Evolutionary conservation across 257 asterid species (phyloP).

Genomic region (Perilla frutescens): DNA sequence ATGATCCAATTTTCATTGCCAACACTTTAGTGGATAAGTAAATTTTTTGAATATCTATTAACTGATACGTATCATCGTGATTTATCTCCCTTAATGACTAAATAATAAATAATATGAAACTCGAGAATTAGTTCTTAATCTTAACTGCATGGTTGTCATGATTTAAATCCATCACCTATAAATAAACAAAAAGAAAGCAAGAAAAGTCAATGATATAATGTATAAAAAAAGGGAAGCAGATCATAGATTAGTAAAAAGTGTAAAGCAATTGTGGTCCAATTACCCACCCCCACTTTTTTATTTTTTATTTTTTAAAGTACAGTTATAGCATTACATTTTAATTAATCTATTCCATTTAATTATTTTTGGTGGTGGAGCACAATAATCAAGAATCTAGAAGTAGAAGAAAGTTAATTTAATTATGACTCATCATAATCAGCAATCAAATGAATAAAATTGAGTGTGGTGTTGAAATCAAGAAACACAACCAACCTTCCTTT

Average conservation of each 20-base stretch:
- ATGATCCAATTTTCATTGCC: no score
- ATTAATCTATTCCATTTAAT: constrained; percentile 14
- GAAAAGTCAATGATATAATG: constrained; percentile 17
- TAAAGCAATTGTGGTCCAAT: constrained; percentile 30
- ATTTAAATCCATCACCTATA: neutral
- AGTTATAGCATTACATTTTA: neutral
- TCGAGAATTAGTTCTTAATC: no score
- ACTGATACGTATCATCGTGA: no score
- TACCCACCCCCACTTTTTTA: neutral
- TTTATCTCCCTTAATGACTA: no score
- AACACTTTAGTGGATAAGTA: no score
- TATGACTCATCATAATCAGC: constrained; percentile 28
- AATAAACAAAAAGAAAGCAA: neutral
- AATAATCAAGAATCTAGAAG: constrained; percentile 31
- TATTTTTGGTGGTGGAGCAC: constrained; percentile 17
- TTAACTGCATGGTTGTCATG: neutral
- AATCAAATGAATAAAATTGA: neutral
- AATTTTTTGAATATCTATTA: no score
- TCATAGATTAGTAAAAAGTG: neutral
- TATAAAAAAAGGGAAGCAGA: neutral
- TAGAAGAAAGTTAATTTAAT: constrained; percentile 20
- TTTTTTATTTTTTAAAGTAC: neutral
- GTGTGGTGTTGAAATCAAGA: constrained; percentile 38
- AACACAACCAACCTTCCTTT: constrained; percentile 30
- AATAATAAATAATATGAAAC: no score